These are phyloP conservation scores for Plasmodium blacklocki DNA, from an alignment of 169 alveolate species.

Conservation along the genomic window DNA sequence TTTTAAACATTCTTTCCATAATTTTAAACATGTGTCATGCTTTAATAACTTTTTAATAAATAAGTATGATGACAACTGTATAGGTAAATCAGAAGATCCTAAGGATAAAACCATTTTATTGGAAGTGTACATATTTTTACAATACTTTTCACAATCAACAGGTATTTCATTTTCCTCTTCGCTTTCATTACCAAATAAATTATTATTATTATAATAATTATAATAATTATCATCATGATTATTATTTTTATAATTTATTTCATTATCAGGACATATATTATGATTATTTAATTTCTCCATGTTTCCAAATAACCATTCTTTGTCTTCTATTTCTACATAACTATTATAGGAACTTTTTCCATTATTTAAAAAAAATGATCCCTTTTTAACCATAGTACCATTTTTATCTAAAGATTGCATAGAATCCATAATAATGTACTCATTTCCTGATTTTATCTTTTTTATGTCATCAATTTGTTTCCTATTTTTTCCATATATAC, in stretches of 20 bases:
- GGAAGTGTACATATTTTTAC: slow-evolving; percentile 52
- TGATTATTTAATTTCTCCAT: not conserved
- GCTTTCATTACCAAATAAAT: slow-evolving; percentile 11
- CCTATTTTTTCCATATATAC: not conserved
- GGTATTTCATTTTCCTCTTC: slow-evolving; percentile 12
- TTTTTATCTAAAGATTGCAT: too few species aligned
- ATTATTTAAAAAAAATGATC: too few species aligned
- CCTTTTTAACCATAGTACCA: too few species aligned
- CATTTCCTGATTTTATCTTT: too few species aligned
- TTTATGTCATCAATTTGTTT: not conserved
- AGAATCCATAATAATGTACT: too few species aligned
- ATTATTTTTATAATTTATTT: slow-evolving; percentile 5
- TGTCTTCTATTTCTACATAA: not conserved
- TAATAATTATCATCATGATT: too few species aligned
- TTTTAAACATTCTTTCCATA: slow-evolving; percentile 79
- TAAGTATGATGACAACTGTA: slow-evolving; percentile 76
- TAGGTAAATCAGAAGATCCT: slow-evolving; percentile 83
- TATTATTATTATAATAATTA: not conserved
- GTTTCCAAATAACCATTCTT: not conserved
- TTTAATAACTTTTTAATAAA: slow-evolving; percentile 76
- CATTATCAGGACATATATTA: not conserved
- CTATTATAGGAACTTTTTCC: too few species aligned
- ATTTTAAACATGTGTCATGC: slow-evolving; percentile 47
- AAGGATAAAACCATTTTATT: slow-evolving; percentile 80
- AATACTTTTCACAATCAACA: slow-evolving; percentile 24